Base-by-base conservation (phyloP, 169 alveolate genomes). In the Perkinsus olseni region DNA sequence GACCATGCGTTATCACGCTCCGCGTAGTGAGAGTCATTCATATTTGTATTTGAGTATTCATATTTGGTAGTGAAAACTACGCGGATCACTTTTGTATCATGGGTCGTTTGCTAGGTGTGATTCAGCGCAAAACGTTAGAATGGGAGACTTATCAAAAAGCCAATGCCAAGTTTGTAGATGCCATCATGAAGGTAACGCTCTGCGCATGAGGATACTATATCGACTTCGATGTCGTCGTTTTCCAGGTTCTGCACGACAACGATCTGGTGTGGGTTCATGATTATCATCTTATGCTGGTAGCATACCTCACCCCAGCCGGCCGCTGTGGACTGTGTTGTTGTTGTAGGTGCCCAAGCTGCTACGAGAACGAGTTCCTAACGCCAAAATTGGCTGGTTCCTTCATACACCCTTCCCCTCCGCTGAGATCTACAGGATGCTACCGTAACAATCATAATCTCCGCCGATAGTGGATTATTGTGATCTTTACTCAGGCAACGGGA, bases 401-500 rank as follows among this genome's bases (percentile, higher is more conserved):
- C 99, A 98, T 95, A 96, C 98, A 36, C 98, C 99, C 40, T 98
- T 98, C 94, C 99, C 99, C 28, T 62, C 82, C 0, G 82, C 82
- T 62, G 82, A 62, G 34, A 62, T 62, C 82, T 62, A 62, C 92
- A 92, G 92, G 92, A 92, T 92, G 93, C 93, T 92, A 62, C 48
- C 48, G 82, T 92, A 92, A 62, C 8, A 4, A 6, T 13, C 34
- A 62, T 3, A 13, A 40, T 40, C 3, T 6, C 3, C 50, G 50
- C 21, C 50, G 28, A 8, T 62, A 24, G 82, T 62, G 82, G 37
- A 24, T 6, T 62, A 24, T 0, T 0, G 34, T 21, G 1, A 62
- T 62, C 31, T 62, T 62, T 24, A 6, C 17, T 62, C 82, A 62
- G 82, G 34, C 82, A 62, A 28, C 20, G 93, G 3, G 93, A 92